Evolutionary conservation across 1,139 yeast species (phyloP).

Genomic region (Saccharomyces hybrid): DNA sequence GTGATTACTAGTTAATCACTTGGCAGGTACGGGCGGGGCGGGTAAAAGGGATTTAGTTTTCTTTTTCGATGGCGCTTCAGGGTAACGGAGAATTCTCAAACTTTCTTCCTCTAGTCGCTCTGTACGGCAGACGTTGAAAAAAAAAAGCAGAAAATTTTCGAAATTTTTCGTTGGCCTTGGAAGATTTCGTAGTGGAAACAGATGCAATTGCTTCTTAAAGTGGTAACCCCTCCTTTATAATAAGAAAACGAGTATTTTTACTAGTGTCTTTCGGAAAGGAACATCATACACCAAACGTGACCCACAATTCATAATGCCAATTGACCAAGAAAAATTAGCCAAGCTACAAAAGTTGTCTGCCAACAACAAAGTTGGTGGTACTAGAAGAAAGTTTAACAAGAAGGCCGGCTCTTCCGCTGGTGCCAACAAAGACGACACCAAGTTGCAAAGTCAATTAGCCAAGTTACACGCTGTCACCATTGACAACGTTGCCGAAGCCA

Average conservation of each 20-base stretch:
- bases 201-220: not conserved
- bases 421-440: slow-evolving; percentile 68
- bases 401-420: slow-evolving; percentile 35
- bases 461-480: slow-evolving; percentile 86
- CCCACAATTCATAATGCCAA: slow-evolving; percentile 47
- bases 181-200: not conserved
- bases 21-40: not conserved
- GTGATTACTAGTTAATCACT: not conserved
- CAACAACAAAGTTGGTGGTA: slow-evolving; percentile 78
- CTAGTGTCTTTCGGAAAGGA: not conserved
- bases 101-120: not conserved
- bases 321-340: slow-evolving; percentile 83
- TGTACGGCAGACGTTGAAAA: not conserved
- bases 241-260: not conserved
- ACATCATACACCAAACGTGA: not conserved
- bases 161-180: not conserved
- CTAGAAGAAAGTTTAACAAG: slow-evolving; percentile 73
- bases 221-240: not conserved
- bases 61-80: not conserved
- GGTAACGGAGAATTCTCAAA: not conserved
- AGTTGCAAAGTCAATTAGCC: slow-evolving; percentile 82
- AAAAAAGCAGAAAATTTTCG: not conserved
- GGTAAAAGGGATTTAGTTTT: not conserved
- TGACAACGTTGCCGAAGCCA: slow-evolving; percentile 91
- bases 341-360: slow-evolving; percentile 68